Base-by-base conservation (phyloP, 208 protist species). In the Angomonas deanei region DNA sequence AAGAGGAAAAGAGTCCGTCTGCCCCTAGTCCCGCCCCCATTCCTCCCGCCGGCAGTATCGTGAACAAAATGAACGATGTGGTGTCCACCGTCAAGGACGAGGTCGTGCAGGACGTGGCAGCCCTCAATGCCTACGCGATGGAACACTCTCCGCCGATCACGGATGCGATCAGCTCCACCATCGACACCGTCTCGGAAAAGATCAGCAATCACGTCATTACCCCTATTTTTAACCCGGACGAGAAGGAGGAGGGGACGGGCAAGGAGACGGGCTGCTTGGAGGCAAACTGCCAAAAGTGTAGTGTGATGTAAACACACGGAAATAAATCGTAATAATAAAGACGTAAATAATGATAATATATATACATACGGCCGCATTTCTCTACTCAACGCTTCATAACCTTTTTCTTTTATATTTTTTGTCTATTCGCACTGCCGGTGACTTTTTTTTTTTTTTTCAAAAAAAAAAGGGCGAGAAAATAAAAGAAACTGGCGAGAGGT, bases 391-490 rank as follows among this genome's bases (percentile, higher is more conserved):
- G n/a, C n/a, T n/a, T n/a, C n/a, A n/a, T n/a, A n/a, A n/a, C 15
- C 15, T 42, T 42, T 42, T 42, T 42, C 34, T 42, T 42, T 42
- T 42, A 42, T 28, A 28, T 5, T 2, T 1, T 17, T 8, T 64
- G 4, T 13, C 15, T 48, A 33, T 26, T 26, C 11, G 3, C 2
- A 26, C 11, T n/a, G n/a, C 13, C 26, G 34, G 10, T 63, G 30
- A 13, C 19, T 63, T 63, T 34, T 19, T 52, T 63, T 53, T 50
- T 6, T 33, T 47, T 63, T 52, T 50, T 26, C 21, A 32, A 10
- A 31, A 30, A 21, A 1, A 50, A 49, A 26, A 53, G 10, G 21
- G 48, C 17, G 15, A 8, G 15, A n/a, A 53, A n/a, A 53, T 26
- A 53, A 53, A 26, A 6, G n/a, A 26, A n/a, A 26, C n/a, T 13